Evolutionary conservation across 164 flowering plant species (phyloP).

Genomic region (Nelumbo lutea): DNA sequence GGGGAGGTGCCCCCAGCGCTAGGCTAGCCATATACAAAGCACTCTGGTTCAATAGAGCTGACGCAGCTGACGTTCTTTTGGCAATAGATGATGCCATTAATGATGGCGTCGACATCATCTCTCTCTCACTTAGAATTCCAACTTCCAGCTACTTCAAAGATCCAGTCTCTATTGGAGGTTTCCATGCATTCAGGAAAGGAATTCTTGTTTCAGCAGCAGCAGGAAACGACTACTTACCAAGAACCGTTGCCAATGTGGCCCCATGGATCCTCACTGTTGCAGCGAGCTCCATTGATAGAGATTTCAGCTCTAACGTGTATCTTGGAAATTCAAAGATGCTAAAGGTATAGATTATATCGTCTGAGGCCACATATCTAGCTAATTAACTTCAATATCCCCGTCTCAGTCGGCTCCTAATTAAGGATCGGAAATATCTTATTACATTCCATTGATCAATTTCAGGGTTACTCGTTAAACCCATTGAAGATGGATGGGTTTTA

Average conservation of each 20-base stretch:
- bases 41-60: constrained; percentile 34
- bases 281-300: constrained; percentile 35
- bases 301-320: constrained; percentile 22
- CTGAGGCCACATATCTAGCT: no score
- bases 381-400: neutral
- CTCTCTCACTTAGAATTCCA: constrained; percentile 43
- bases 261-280: constrained; percentile 50
- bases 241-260: constrained; percentile 32
- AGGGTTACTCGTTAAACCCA: constrained; percentile 38
- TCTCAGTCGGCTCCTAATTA: no score
- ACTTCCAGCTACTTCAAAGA: constrained; percentile 22
- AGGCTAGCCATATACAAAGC: constrained; percentile 57
- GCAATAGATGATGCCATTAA: constrained; percentile 50
- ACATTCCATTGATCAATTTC: neutral
- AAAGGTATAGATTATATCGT: constrained; percentile 17
- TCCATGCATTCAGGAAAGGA: constrained; percentile 22
- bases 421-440: no score
- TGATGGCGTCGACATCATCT: constrained; percentile 53
- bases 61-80: constrained; percentile 36
- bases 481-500: constrained; percentile 22
- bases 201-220: constrained; percentile 43
- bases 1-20: constrained; percentile 56
- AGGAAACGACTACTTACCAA: constrained; percentile 30
- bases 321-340: constrained; percentile 29
- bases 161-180: constrained; percentile 32